Conservation (phyloP, 805 yeast genomes). For the Blastobotrys robertii region DNA sequence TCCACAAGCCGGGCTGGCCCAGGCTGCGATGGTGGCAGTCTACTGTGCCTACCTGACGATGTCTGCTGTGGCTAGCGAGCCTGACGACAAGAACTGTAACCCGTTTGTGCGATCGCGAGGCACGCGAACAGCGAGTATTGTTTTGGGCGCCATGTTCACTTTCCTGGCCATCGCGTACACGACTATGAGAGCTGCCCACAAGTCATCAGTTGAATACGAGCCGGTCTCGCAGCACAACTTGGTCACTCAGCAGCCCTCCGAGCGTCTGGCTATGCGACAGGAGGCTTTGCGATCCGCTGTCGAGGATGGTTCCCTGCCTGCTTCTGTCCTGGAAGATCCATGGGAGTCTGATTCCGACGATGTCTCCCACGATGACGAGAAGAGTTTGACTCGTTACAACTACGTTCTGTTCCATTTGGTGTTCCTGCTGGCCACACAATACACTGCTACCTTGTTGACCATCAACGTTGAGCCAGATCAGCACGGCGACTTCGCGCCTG, state of each 20-base stretch:
- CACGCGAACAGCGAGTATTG: slow-evolving; percentile 78
- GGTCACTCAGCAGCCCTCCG: slow-evolving; percentile 40
- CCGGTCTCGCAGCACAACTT: slow-evolving; percentile 33
- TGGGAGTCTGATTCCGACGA: slow-evolving; percentile 40
- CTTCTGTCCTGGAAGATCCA: slow-evolving; percentile 72
- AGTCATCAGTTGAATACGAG: slow-evolving; percentile 43
- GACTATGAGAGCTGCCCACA: slow-evolving; percentile 92
- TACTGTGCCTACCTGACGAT: slow-evolving; percentile 87
- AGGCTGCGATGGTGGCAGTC: slow-evolving; percentile 87
- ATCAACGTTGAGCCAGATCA: slow-evolving; percentile 81
- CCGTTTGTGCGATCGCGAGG: slow-evolving; percentile 85
- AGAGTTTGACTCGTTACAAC: slow-evolving; percentile 62
- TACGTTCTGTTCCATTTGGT: slow-evolving; percentile 83
- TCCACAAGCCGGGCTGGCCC: slow-evolving; percentile 94
- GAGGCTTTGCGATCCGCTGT: slow-evolving; percentile 91
- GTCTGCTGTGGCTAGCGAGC: slow-evolving; percentile 92
- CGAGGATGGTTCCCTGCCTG: slow-evolving; percentile 92
- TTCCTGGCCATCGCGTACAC: slow-evolving; percentile 94
- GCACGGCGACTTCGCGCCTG: slow-evolving; percentile 86
- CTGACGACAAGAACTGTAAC: slow-evolving; percentile 87
- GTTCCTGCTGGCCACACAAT: slow-evolving; percentile 91
- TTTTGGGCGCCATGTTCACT: slow-evolving; percentile 87
- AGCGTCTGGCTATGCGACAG: slow-evolving; percentile 62
- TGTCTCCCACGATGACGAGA: slow-evolving; percentile 47
- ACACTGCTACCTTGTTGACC: slow-evolving; percentile 87